phyloP scores from a whole-genome alignment of 1,284 basidiomycete species.

The Heterobasidion occidentale region DNA sequence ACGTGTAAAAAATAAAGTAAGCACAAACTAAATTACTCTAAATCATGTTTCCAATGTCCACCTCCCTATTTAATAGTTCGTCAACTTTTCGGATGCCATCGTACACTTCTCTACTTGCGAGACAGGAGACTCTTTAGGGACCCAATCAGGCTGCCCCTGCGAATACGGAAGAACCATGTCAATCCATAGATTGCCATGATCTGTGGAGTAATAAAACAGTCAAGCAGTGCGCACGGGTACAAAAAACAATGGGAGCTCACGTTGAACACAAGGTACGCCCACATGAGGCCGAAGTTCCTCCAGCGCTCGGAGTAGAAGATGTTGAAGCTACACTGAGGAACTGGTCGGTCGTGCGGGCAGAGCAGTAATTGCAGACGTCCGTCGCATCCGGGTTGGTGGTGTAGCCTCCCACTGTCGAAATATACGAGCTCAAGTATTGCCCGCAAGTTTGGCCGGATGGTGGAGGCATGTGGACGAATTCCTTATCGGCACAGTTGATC shows the following conservation, averaged over 20 bases:
- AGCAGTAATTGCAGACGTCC: slow-evolving; percentile 49
- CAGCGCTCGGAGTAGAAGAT: slow-evolving; percentile 50
- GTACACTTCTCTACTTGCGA: neutral
- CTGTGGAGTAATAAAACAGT: neutral
- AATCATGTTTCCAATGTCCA: no score
- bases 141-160: neutral
- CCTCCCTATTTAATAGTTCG: no score
- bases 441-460: slow-evolving; percentile 57
- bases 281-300: slow-evolving; percentile 58
- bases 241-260: slow-evolving; percentile 18
- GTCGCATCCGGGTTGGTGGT: slow-evolving; percentile 52
- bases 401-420: slow-evolving; percentile 52
- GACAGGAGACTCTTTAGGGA: neutral
- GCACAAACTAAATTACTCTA: no score
- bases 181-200: slow-evolving; percentile 1
- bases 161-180: slow-evolving; percentile 3
- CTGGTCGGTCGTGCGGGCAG: slow-evolving; percentile 41
- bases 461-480: slow-evolving; percentile 41
- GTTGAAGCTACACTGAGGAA: slow-evolving; percentile 46
- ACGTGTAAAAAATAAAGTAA: no score
- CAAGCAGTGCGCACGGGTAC: neutral
- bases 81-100: no score
- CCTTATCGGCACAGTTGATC: slow-evolving; percentile 36
- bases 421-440: slow-evolving; percentile 50
- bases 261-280: slow-evolving; percentile 62